Evolutionary conservation across 345 rosid genomes (phyloP), one percentile per base, ranked within the genome.

Genomic region (Euphorbia peplus): DNA sequence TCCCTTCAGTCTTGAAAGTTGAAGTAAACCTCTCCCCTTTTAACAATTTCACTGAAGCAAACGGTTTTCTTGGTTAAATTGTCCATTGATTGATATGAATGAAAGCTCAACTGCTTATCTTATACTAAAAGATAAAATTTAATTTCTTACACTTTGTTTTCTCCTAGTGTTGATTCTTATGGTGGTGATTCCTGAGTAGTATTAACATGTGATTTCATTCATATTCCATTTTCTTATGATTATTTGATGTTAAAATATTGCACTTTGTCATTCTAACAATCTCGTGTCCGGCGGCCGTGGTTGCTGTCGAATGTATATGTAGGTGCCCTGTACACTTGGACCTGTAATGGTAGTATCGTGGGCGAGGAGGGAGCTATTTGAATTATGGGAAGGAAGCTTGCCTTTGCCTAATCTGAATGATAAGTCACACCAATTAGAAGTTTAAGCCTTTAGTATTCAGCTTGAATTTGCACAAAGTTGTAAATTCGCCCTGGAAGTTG

Each of bases 281-380:
- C 42, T 39, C 8, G 39, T 35, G 39, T n/a, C n/a, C n/a, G n/a
- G n/a, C n/a, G n/a, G n/a, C 39, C 39, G 39, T 35, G 39, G 39
- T 39, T 39, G 47, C 30, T 61, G 71, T 22, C 32, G 52, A 37
- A 47, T 70, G 32, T 56, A 95, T 30, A 47, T 70, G 32, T 56
- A 95, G 99, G 97, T 95, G 72, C 96, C 99, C 41, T 91, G 95
- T 2, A 95, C 97, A 0, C 71, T 95, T 30, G 97, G 99, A 74
- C 99, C 99, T 3, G 95, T 95, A 61, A 71, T 89, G 55, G 53
- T 88, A 69, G 75, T 76, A 64, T 89, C 98, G 3, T 95, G 97
- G 96, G 28, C 79, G 70, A 84, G 93, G 83, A 85, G 83, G 76
- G 97, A 95, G 22, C 85, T 95, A 28, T 73, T 54, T 0, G 99